Evolutionary conservation across 129 eudicot species (phyloP), one percentile per base, ranked within the genome.

Genomic region (Dittrichia graveolens): DNA sequence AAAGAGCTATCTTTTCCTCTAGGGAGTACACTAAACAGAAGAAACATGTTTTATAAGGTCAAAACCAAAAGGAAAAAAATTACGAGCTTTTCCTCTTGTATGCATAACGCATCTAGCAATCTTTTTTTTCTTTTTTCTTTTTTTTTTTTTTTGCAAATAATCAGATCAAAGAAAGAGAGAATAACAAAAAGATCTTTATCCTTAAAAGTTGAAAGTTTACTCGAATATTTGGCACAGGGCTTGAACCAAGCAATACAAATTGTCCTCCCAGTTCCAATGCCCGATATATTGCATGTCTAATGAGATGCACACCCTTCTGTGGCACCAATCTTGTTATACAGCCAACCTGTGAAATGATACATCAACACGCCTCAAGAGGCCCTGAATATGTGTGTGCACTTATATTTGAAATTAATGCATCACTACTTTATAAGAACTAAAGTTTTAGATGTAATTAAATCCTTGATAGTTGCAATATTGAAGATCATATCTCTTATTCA

Each of bases 271-370:
- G 70, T 61, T 94, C 99, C 82, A 90, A 8, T 48, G 96, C 85
- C 54, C 91, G 81, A 59, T 94, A 90, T 54, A 94, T 86, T 42
- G 99, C 98, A 77, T 94, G 99, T 80, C 96, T 82, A 71, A 94
- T 94, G 14, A 89, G 91, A 87, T 88, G 99, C 54, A 94, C 97
- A 46, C 99, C 99, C 86, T 94, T 94, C 61, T 94, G 99, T 40
- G 99, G 99, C 19, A 94, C 99, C 88, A 94, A 79, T 77, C 99
- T 88, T 68, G 99, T 94, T 78, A 94, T 86, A 85, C 97, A 94
- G 65, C 93, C 93, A 78, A 94, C 97, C 99, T 94, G 82, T 69
- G 69, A 68, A 71, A 72, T 31, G 43, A 74, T 11, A 34, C 10
- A 62, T 42, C 9, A 54, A 39, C 53, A 37, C 54, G 40, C 38